Evolutionary conservation across 495 filamentous ascomycete genomes (phyloP).

Genomic region (Evernia prunastri): DNA sequence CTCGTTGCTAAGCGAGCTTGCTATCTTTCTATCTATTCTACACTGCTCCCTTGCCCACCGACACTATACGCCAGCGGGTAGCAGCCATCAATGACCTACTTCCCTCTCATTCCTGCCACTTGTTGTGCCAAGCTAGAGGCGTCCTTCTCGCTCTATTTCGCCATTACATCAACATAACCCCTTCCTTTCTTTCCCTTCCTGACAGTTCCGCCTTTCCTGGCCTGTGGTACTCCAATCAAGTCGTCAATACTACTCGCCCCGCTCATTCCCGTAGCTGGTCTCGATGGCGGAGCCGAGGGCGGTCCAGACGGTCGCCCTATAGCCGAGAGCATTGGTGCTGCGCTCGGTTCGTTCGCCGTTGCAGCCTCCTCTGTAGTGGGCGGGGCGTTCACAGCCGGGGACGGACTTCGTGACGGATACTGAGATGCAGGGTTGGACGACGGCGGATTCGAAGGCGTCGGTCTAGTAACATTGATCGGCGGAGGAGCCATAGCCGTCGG

Average conservation of each 20-base stretch:
- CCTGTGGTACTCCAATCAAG: conserved; percentile 61
- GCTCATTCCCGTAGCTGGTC: conserved; percentile 63
- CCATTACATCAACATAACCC: conserved; percentile 92
- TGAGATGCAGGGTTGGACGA: conserved; percentile 36
- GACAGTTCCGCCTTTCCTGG: conserved; percentile 57
- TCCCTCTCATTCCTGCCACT: neutral
- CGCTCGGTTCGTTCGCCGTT: conserved; percentile 26
- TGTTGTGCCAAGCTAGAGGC: neutral
- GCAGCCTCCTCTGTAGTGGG: conserved; percentile 28
- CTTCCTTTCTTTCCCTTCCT: conserved; percentile 74
- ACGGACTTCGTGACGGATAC: conserved; percentile 20
- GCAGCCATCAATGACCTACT: neutral
- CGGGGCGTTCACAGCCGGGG: conserved; percentile 31
- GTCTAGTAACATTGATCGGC: conserved; percentile 37
- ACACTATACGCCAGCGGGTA: neutral
- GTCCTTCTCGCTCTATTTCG: conserved; percentile 25
- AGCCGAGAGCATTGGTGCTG: conserved; percentile 29
- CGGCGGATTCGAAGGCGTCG: conserved; percentile 30
- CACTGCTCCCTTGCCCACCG: neutral
- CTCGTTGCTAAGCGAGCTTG: neutral
- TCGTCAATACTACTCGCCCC: conserved; percentile 83
- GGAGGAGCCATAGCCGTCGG: conserved; percentile 29
- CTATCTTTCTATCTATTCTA: neutral
- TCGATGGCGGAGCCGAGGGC: conserved; percentile 26
- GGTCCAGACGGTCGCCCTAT: conserved; percentile 24